phyloP scores from a whole-genome alignment of 2,329 filamentous ascomycete species.

The Metarhizium sp. region DNA sequence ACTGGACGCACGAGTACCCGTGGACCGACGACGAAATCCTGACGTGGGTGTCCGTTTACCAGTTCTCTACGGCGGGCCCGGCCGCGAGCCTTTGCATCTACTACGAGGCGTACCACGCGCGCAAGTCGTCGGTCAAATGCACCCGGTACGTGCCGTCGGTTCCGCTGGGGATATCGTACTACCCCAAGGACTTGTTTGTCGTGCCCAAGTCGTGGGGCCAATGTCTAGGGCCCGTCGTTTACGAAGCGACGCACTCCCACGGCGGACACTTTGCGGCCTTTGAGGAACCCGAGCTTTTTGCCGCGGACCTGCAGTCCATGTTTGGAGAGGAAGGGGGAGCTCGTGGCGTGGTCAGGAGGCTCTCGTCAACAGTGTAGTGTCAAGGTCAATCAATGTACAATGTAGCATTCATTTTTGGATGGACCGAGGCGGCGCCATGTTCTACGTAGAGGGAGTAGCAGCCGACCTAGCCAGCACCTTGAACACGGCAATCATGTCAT shows the following conservation, averaged over 20 bases:
- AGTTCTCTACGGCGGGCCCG: constrained; percentile 59
- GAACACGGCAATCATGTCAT: no score
- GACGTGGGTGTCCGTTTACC: constrained; percentile 67
- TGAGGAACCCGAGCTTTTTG: constrained; percentile 45
- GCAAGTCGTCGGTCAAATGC: constrained; percentile 3
- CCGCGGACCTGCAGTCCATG: constrained; percentile 45
- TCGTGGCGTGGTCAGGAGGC: background rate
- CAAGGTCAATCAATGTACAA: no score
- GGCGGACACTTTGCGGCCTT: constrained; percentile 55
- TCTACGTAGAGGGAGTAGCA: no score
- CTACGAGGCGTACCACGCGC: constrained; percentile 50
- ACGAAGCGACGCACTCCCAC: constrained; percentile 36
- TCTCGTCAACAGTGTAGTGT: no score
- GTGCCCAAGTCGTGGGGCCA: constrained; percentile 45
- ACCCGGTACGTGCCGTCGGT: constrained; percentile 23
- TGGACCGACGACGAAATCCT: constrained; percentile 72
- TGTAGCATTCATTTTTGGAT: no score
- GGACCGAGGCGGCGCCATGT: no score
- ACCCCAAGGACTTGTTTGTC: constrained; percentile 48
- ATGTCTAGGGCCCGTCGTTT: constrained; percentile 53
- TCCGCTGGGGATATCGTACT: constrained; percentile 39
- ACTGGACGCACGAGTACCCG: constrained; percentile 63
- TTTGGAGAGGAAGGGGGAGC: constrained; percentile 26
- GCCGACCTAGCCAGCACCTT: no score
- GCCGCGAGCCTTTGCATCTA: constrained; percentile 62